Evolutionary conservation across 2,329 filamentous ascomycete species (phyloP).

Genomic region (Metarhizium anisopliae): DNA sequence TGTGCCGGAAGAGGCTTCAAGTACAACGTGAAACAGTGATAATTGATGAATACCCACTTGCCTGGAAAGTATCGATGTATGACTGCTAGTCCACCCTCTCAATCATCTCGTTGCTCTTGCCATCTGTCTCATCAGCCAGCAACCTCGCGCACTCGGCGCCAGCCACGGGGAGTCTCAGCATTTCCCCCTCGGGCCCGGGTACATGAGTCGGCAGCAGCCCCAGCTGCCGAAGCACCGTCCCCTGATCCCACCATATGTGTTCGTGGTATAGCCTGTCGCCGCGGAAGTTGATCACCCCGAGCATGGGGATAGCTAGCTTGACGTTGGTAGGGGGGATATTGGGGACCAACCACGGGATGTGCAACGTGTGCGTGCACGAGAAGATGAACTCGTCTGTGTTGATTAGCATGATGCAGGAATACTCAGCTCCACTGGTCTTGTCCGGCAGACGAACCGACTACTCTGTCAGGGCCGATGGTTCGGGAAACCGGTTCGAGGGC

Average conservation of each 20-base stretch:
- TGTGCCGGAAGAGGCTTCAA: too few species aligned
- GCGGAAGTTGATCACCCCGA: conserved; percentile 51
- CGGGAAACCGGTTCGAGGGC: conserved; percentile 57
- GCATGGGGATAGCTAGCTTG: conserved; percentile 46
- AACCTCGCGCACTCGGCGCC: conserved; percentile 7
- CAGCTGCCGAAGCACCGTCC: conserved; percentile 47
- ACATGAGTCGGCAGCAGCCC: conserved; percentile 48
- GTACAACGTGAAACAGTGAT: too few species aligned
- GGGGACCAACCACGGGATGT: conserved; percentile 27
- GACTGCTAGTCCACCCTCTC: conserved; percentile 10
- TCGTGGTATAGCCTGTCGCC: conserved; percentile 56
- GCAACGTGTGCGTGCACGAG: conserved; percentile 43
- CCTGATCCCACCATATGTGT: conserved; percentile 60
- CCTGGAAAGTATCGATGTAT: neutral
- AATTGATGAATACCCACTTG: too few species aligned
- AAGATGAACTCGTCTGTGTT: conserved; percentile 53
- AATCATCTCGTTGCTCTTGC: conserved; percentile 11
- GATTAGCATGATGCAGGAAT: neutral
- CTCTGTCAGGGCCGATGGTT: conserved; percentile 59
- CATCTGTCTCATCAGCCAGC: conserved; percentile 7
- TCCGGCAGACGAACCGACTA: conserved; percentile 31
- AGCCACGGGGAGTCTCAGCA: conserved; percentile 8
- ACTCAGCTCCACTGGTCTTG: too few species aligned
- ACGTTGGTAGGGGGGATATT: conserved; percentile 43
- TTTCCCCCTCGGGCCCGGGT: conserved; percentile 8